phyloP scores from a whole-genome alignment of 2,329 filamentous ascomycete species.

The Sclerotinia glacialis region DNA sequence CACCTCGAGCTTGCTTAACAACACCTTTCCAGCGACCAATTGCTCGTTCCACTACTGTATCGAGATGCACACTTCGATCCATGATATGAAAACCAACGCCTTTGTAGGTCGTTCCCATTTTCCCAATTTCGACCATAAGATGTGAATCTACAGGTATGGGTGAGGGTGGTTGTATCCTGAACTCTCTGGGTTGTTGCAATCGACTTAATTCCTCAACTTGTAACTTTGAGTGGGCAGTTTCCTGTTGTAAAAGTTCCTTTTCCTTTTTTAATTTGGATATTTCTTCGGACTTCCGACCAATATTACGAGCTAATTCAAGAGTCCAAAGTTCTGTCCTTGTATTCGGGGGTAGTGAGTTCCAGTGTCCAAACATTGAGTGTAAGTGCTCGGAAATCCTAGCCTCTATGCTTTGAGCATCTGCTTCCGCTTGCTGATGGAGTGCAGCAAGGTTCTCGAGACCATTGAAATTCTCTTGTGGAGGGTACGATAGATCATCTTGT shows the following conservation, averaged over 20 bases:
- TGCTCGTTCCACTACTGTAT: constrained; percentile 50
- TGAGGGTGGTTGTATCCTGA: constrained; percentile 51
- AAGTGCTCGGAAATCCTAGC: constrained; percentile 72
- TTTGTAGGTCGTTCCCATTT: constrained; percentile 45
- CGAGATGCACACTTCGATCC: constrained; percentile 53
- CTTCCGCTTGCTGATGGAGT: constrained; percentile 38
- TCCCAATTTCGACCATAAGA: constrained; percentile 48
- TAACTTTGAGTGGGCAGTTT: constrained; percentile 54
- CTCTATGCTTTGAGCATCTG: constrained; percentile 51
- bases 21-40: constrained; percentile 63
- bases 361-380: constrained; percentile 72
- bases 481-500: constrained; percentile 50
- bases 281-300: constrained; percentile 54
- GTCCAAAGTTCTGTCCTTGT: constrained; percentile 60
- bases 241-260: constrained; percentile 47
- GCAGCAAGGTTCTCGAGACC: constrained; percentile 41
- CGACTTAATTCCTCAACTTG: constrained; percentile 60
- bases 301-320: constrained; percentile 58
- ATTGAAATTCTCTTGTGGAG: constrained; percentile 40
- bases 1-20: constrained; percentile 50
- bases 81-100: constrained; percentile 49
- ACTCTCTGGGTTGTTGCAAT: constrained; percentile 59
- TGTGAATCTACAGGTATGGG: constrained; percentile 53
- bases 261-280: constrained; percentile 51
- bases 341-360: constrained; percentile 61